Percentiles rank a stretch among this genome's conserved stretches.
Evolutionary conservation across 768 basidiomycete genomes (phyloP).

Genomic region (Sporobolomyces phaffii): DNA sequence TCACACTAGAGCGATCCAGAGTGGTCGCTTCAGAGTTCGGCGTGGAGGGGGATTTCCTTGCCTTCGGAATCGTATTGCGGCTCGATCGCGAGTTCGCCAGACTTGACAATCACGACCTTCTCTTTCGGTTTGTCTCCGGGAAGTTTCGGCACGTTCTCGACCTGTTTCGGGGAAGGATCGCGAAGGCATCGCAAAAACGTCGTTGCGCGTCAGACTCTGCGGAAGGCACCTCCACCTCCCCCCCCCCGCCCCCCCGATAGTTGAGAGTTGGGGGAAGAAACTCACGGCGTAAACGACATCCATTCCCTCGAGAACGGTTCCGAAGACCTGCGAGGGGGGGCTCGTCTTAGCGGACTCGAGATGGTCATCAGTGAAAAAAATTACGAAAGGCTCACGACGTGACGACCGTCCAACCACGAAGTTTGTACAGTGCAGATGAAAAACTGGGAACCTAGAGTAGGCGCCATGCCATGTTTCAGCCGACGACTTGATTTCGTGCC

Average conservation of each 20-base stretch:
- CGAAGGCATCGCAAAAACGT: too few relatives aligned
- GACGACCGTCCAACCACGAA: slow-evolving; percentile 38
- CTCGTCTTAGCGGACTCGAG: too few relatives aligned
- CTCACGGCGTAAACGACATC: slow-evolving; percentile 66
- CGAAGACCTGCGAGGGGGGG: slow-evolving; percentile 61
- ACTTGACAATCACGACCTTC: slow-evolving; percentile 72
- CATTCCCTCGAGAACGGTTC: slow-evolving; percentile 86
- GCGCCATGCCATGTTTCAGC: not conserved
- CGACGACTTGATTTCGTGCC: not conserved
- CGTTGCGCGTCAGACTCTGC: slow-evolving; percentile 44
- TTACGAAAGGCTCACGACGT: slow-evolving; percentile 54
- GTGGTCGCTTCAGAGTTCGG: slow-evolving; percentile 84
- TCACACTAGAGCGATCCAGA: too few relatives aligned
- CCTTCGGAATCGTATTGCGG: slow-evolving; percentile 54
- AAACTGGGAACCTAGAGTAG: slow-evolving; percentile 37
- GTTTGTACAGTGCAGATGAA: slow-evolving; percentile 35
- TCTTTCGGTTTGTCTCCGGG: slow-evolving; percentile 64
- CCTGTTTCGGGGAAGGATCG: slow-evolving; percentile 51
- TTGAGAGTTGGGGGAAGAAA: not conserved
- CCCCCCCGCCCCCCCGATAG: too few relatives aligned
- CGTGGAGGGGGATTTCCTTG: slow-evolving; percentile 86
- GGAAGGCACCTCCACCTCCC: not conserved
- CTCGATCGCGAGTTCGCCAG: slow-evolving; percentile 58
- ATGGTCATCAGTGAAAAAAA: not conserved
- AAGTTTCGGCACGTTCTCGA: slow-evolving; percentile 64